Percentiles rank a stretch among this genome's conserved stretches.
Conservation (phyloP, 2,329 filamentous ascomycete genomes). For the Fusarium pseudoanthophilum region DNA sequence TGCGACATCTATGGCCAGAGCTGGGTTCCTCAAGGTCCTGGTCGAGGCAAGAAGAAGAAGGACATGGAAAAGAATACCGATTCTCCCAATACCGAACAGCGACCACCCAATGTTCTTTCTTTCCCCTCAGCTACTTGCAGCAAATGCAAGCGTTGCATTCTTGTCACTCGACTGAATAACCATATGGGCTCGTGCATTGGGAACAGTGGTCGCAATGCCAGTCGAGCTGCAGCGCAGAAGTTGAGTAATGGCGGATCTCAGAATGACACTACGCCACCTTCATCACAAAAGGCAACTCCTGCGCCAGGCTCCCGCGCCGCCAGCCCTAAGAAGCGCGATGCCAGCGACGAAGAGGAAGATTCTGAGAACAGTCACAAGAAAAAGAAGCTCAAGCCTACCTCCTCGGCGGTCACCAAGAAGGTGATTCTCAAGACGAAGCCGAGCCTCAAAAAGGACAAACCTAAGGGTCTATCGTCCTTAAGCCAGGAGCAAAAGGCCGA, state of each 20-base stretch:
- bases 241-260: constrained; percentile 68
- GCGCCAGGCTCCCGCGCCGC: constrained; percentile 62
- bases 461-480: constrained; percentile 61
- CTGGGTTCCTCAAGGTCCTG: constrained; percentile 77
- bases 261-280: constrained; percentile 68
- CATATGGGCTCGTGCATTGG: constrained; percentile 76
- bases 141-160: constrained; percentile 73
- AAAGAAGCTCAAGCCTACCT: constrained; percentile 64
- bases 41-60: constrained; percentile 82
- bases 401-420: constrained; percentile 59
- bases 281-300: constrained; percentile 72
- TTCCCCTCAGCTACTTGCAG: constrained; percentile 74
- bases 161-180: constrained; percentile 73
- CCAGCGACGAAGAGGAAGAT: constrained; percentile 65
- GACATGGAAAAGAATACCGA: constrained; percentile 72
- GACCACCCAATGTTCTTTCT: constrained; percentile 69
- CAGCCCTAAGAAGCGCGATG: constrained; percentile 68
- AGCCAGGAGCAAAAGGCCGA: constrained; percentile 60
- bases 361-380: constrained; percentile 65
- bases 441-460: constrained; percentile 64
- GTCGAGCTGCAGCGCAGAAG: constrained; percentile 70
- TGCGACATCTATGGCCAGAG: constrained; percentile 87
- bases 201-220: constrained; percentile 71
- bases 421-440: constrained; percentile 66
- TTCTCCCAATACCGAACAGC: constrained; percentile 62